Evolutionary conservation across 2,329 filamentous ascomycete genomes (phyloP).

Genomic region (Aspergillus latus): DNA sequence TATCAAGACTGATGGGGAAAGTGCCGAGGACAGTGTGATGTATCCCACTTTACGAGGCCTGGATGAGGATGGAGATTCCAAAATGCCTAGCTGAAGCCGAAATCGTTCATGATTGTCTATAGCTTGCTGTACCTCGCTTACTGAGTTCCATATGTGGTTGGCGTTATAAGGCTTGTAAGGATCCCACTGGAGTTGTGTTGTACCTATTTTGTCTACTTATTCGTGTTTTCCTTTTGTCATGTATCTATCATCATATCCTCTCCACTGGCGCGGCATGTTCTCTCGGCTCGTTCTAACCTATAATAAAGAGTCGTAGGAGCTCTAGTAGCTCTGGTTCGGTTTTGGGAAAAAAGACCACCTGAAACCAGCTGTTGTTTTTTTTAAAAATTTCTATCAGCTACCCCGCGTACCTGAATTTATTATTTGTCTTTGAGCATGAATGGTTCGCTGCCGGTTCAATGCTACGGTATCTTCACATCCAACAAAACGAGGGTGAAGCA

Average conservation of each 20-base stretch:
- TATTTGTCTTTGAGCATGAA: background rate
- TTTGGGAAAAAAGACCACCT: background rate
- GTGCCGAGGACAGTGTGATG: constrained; percentile 26
- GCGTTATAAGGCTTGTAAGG: background rate
- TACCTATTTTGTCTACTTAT: constrained; percentile 4
- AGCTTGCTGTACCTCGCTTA: constrained; percentile 1
- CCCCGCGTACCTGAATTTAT: too few species aligned
- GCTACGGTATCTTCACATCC: constrained; percentile 7
- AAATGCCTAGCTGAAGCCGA: constrained; percentile 33
- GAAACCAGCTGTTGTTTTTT: background rate
- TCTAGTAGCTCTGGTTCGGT: background rate
- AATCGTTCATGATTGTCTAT: constrained; percentile 4
- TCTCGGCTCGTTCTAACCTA: background rate
- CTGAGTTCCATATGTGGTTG: background rate
- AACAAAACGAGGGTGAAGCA: constrained; percentile 5
- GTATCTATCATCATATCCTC: constrained; percentile 11
- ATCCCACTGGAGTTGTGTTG: constrained; percentile 1
- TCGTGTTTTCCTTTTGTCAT: constrained; percentile 1
- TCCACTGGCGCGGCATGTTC: background rate
- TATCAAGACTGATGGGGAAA: constrained; percentile 25
- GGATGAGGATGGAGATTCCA: constrained; percentile 38
- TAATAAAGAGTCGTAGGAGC: background rate
- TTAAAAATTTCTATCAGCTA: too few species aligned
- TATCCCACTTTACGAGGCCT: constrained; percentile 35
- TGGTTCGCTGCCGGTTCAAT: background rate